Evolutionary conservation across 2,329 filamentous ascomycete species (phyloP).

Genomic region (Fusarium xylarioides): DNA sequence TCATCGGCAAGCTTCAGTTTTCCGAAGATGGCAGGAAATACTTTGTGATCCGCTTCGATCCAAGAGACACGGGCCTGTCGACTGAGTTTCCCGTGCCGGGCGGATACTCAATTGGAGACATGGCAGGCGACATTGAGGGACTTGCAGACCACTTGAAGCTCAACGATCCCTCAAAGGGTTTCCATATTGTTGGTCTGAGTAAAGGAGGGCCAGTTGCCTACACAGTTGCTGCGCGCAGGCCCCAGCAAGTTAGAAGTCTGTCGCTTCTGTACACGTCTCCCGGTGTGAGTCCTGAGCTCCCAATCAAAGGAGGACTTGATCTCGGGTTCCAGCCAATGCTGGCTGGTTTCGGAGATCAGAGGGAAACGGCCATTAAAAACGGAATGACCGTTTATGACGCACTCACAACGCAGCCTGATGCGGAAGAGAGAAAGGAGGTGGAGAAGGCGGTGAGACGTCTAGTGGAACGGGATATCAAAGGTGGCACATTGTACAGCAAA

Average conservation of each 20-base stretch:
- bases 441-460: not conserved
- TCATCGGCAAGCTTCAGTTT: constrained; percentile 33
- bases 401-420: constrained; percentile 14
- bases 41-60: constrained; percentile 39
- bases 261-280: constrained; percentile 40
- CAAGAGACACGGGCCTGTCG: constrained; percentile 38
- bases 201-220: constrained; percentile 42
- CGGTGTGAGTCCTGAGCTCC: constrained; percentile 21
- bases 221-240: constrained; percentile 31
- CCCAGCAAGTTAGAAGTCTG: constrained; percentile 33
- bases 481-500: constrained; percentile 42
- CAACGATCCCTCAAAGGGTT: not conserved
- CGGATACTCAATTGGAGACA: constrained; percentile 41
- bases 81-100: constrained; percentile 37
- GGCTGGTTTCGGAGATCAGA: not conserved
- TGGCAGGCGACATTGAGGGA: constrained; percentile 43
- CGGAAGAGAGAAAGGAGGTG: constrained; percentile 6
- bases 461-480: constrained; percentile 24
- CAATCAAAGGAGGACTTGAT: not conserved
- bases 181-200: constrained; percentile 42
- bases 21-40: constrained; percentile 5
- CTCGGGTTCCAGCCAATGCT: not conserved
- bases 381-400: constrained; percentile 6
- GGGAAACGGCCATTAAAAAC: not conserved
- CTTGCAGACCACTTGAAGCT: constrained; percentile 41